A percentile compares a stretch with the other conserved stretches of the same genome.
Evolutionary conservation across 2,329 filamentous ascomycete species (phyloP).

Genomic region (Penicillium sumatraense): DNA sequence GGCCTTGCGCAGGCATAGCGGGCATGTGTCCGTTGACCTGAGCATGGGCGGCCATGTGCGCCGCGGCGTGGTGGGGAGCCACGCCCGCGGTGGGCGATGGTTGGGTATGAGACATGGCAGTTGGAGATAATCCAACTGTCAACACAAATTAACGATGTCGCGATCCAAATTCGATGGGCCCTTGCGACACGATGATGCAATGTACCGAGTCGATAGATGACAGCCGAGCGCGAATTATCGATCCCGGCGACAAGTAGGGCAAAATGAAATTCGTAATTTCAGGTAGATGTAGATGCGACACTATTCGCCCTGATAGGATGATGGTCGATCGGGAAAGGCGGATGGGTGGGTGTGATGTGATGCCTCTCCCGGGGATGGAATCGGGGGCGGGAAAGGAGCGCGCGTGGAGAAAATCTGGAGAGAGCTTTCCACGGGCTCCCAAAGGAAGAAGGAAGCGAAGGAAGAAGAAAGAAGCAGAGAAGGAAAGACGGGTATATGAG

Average conservation of each 20-base stretch:
- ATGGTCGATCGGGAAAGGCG: slow-evolving; percentile 2
- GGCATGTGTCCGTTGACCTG: slow-evolving; percentile 61
- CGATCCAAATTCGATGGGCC: slow-evolving; percentile 13
- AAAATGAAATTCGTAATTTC: neutral
- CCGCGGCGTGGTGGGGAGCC: slow-evolving; percentile 60
- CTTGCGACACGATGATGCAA: slow-evolving; percentile 42
- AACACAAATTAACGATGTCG: slow-evolving; percentile 19
- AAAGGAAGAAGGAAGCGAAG: slow-evolving; percentile 1
- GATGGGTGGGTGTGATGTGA: neutral
- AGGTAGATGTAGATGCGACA: neutral
- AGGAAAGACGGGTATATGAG: neutral
- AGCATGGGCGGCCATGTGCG: slow-evolving; percentile 37
- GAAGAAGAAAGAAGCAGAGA: slow-evolving; percentile 8
- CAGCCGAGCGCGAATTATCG: neutral
- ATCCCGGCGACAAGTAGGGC: neutral
- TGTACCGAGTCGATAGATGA: slow-evolving; percentile 8
- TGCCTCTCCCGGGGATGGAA: slow-evolving; percentile 3
- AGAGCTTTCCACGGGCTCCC: slow-evolving; percentile 1
- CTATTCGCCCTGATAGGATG: slow-evolving; percentile 1
- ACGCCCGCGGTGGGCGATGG: slow-evolving; percentile 79
- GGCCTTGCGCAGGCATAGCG: slow-evolving; percentile 55
- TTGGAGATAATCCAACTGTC: slow-evolving; percentile 7
- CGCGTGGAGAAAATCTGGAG: slow-evolving; percentile 13
- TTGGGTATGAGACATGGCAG: slow-evolving; percentile 74
- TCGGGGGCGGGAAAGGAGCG: slow-evolving; percentile 6